A percentile compares a stretch with the other conserved stretches of the same genome.
phyloP scores from a whole-genome alignment of 225 moss, liverwort and hornwort genomes.

The Physcomitrellopsis africana region DNA sequence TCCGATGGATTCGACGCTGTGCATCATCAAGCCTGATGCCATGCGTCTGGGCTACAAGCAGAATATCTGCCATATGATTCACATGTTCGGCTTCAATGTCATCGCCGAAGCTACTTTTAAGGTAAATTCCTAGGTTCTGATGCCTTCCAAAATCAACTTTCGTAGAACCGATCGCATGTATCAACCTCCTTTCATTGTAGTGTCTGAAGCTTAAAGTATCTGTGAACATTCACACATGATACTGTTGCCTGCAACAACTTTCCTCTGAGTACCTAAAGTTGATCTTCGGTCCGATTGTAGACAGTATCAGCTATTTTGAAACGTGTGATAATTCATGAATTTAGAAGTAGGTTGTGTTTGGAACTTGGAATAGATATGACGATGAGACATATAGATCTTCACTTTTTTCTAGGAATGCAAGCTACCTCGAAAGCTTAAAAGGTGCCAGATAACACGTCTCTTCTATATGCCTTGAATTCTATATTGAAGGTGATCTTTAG shows the following conservation, averaged over 20 bases:
- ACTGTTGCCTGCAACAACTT: not conserved
- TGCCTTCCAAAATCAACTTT: not conserved
- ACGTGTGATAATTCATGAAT: not conserved
- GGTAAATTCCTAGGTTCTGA: constrained; percentile 44
- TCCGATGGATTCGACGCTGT: constrained; percentile 87
- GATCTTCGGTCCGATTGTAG: not conserved
- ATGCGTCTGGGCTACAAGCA: constrained; percentile 82
- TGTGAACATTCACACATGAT: not conserved
- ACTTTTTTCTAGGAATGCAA: not conserved
- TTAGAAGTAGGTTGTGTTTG: constrained; percentile 4
- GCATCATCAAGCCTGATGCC: constrained; percentile 96
- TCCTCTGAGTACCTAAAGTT: not conserved
- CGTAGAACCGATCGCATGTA: not conserved
- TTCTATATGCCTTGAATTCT: not conserved
- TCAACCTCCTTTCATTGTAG: not conserved
- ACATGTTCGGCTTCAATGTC: constrained; percentile 84
- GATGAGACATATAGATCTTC: not conserved
- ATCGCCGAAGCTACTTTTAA: constrained; percentile 80
- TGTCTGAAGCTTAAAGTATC: constrained; percentile 1
- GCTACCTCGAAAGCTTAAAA: not conserved
- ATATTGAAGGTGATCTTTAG: not conserved
- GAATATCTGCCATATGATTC: constrained; percentile 74
- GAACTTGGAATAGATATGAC: not conserved
- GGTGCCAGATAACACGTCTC: not conserved
- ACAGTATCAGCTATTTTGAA: constrained; percentile 3